Percentiles rank a stretch among this genome's conserved stretches.
phyloP scores from a whole-genome alignment of 129 eudicot genomes.

The Artemisia argyi region DNA sequence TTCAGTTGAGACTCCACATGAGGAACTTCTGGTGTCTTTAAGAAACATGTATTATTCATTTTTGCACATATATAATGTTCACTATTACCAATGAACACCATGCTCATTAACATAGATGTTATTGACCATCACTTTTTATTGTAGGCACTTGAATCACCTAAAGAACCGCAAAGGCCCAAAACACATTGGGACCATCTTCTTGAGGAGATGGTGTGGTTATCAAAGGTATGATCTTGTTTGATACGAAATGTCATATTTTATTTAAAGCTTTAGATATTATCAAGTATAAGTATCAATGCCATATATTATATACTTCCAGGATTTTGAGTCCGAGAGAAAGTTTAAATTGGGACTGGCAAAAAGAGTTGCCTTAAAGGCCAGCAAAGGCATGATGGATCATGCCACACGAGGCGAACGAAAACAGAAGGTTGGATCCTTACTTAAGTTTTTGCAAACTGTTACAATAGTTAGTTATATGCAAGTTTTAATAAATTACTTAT shows the following conservation, averaged over 20 bases:
- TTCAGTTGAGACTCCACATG: not conserved
- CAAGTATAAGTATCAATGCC: not conserved
- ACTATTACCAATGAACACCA: no score
- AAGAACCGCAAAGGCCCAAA: conserved; percentile 91
- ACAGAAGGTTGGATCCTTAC: conserved; percentile 61
- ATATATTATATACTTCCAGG: conserved; percentile 41
- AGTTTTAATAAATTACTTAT: not conserved
- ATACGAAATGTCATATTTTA: not conserved
- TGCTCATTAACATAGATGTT: not conserved
- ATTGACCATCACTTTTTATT: conserved; percentile 9
- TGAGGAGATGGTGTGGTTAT: conserved; percentile 98
- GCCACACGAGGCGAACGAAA: conserved; percentile 90
- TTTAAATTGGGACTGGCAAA: conserved; percentile 87
- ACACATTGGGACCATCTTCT: conserved; percentile 99
- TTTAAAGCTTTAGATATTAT: not conserved
- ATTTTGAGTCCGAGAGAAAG: conserved; percentile 95
- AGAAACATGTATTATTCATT: conserved; percentile 9
- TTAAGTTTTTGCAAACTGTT: no score
- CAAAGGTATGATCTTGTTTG: conserved; percentile 56
- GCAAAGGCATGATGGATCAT: conserved; percentile 96
- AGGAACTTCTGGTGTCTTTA: not conserved
- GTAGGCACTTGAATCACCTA: conserved; percentile 96
- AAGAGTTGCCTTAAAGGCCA: conserved; percentile 87
- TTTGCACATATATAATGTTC: not conserved
- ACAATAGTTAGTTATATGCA: not conserved